Base-by-base conservation (phyloP, 2,329 filamentous ascomycete species). In the Botrytis aclada region DNA sequence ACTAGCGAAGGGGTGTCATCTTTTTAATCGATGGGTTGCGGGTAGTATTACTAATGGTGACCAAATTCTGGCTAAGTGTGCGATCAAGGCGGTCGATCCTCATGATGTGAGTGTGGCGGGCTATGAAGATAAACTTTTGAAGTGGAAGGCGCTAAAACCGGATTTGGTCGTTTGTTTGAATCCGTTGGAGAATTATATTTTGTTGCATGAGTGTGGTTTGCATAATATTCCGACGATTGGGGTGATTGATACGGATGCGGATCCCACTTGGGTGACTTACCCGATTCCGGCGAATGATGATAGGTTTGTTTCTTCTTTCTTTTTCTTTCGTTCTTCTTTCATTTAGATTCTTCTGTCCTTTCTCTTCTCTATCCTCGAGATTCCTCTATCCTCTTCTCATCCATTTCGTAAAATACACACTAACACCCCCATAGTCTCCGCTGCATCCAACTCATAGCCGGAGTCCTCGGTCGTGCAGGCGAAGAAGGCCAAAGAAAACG, bases 201-300 rank as follows among this genome's bases (percentile, higher is more conserved):
- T 98, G 81, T 85, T 99, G 80, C 94, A 96, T 82, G 96, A 99
- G 85, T 98, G 96, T 82, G 93, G 92, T 0, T 82, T 94, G 73
- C 92, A 93, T 81, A 93, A 92, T 80, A 93, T 99, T 73, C 96
- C 96, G 1, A 98, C 96, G 0, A 96, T 99, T 79, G 96, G 95
- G 64, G 87, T 99, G 73, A 92, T 98, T 77, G 96, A 99, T 82
- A 98, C 96, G 1, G 93, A 99, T 82, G 91, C 90, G 3, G 93
- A 98, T 82, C 93, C 96, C 0, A 93, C 93, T 0, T 95, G 93
- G 89, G 94, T 98, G 69, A 98, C 96, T 6, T 99, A 99, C 81
- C 93, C 93, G 22, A 98, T 99, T 77, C 96, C 96, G 2, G 94
- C 94, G 69, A 99, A 99, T 82, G 96, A 99, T 81, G 96, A 99